Evolutionary conservation across 192 early-diverging fungal genomes (phyloP).

Genomic region (Thamnidium elegans): DNA sequence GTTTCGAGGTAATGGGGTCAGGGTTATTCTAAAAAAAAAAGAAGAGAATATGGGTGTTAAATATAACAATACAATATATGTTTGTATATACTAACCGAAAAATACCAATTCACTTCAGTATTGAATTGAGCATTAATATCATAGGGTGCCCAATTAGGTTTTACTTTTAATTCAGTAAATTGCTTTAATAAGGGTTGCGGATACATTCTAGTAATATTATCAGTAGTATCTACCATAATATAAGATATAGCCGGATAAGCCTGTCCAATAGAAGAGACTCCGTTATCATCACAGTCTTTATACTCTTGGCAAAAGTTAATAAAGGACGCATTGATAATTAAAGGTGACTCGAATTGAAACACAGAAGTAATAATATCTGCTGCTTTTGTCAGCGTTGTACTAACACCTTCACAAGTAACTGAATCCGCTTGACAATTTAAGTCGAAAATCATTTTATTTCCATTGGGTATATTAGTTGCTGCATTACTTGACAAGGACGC

Average conservation of each 20-base stretch:
- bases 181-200: constrained; percentile 46
- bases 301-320: constrained; percentile 30
- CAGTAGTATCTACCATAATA: constrained; percentile 26
- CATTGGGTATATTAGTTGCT: too few relatives aligned
- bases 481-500: too few relatives aligned
- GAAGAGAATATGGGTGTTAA: not conserved
- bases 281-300: constrained; percentile 15
- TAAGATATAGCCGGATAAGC: constrained; percentile 34
- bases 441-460: not conserved
- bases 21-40: constrained; percentile 18
- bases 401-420: constrained; percentile 20
- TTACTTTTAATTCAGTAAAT: constrained; percentile 13
- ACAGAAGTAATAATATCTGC: constrained; percentile 29
- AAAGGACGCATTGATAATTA: constrained; percentile 39
- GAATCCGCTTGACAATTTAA: constrained; percentile 1
- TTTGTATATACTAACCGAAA: constrained; percentile 22
- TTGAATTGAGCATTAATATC: constrained; percentile 43
- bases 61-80: not conserved
- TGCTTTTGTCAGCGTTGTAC: constrained; percentile 20
- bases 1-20: constrained; percentile 13
- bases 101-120: constrained; percentile 31
- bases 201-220: constrained; percentile 36
- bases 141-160: constrained; percentile 20
- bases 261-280: constrained; percentile 22
- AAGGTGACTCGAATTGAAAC: constrained; percentile 22